Percentiles rank a stretch among this genome's conserved stretches.
Evolutionary conservation across 805 yeast genomes (phyloP).

Genomic region (Lachancea cidri): DNA sequence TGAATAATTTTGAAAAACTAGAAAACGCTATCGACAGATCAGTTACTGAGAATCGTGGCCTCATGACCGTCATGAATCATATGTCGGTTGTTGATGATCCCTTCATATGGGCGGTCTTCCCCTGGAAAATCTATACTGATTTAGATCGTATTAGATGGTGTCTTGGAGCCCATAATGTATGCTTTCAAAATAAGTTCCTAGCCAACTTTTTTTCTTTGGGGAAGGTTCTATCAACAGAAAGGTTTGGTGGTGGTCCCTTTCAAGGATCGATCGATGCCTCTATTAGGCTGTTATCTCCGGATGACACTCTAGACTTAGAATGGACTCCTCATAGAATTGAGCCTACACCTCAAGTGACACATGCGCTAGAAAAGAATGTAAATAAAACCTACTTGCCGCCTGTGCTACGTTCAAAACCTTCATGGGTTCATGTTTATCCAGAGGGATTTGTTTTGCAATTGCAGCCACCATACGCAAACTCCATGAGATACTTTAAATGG

Average conservation of each 20-base stretch:
- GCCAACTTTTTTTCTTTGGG: constrained; percentile 77
- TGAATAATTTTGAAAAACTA: constrained; percentile 58
- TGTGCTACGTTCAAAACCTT: constrained; percentile 55
- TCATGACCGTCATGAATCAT: constrained; percentile 87
- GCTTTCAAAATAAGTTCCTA: constrained; percentile 55
- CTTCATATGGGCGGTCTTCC: constrained; percentile 78
- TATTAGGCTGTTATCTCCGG: constrained; percentile 71
- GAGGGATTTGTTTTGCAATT: constrained; percentile 91
- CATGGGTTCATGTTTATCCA: constrained; percentile 94
- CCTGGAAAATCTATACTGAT: constrained; percentile 58
- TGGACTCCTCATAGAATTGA: constrained; percentile 26
- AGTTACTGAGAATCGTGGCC: constrained; percentile 60
- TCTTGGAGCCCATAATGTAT: constrained; percentile 85
- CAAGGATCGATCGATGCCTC: constrained; percentile 89
- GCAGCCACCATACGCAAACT: constrained; percentile 69
- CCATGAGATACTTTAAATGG: constrained; percentile 95
- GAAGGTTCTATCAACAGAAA: constrained; percentile 75
- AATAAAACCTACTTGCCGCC: constrained; percentile 43
- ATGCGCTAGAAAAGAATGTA: neutral
- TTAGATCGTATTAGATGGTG: constrained; percentile 85
- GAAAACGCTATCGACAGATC: constrained; percentile 62
- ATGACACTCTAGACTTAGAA: constrained; percentile 49
- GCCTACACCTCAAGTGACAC: neutral
- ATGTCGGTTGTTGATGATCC: constrained; percentile 94
- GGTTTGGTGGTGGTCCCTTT: constrained; percentile 92